Evolutionary conservation across 345 rosid genomes (phyloP), one percentile per base, ranked within the genome.

Genomic region (Citrus maxima): DNA sequence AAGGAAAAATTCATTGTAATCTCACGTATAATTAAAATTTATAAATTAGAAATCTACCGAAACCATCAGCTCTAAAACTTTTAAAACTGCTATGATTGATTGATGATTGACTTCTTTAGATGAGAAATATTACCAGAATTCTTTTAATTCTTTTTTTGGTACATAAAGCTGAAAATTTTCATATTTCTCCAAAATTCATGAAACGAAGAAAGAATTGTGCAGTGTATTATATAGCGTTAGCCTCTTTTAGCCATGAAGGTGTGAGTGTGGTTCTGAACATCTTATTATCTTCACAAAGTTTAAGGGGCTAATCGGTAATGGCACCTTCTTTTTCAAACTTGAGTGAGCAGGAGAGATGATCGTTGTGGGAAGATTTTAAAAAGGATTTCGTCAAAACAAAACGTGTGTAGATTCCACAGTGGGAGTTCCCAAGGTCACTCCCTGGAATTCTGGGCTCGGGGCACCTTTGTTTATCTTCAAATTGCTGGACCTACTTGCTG

Each of bases 341-440:
- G 1, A 18, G 12, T 8, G 18, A 4, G 24, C 40, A 34, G 42
- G 30, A 21, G 54, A 22, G 27, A 22, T 54, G 71, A 4, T 35
- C 24, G 30, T n/a, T 3, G 28, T 4, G 28, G 55, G 55, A 69
- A 38, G 18, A 59, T 13, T 37, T 74, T 35, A 30, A 46, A 2
- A 51, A 18, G 32, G 21, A 25, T 19, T 59, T 77, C 34, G 64
- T 74, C 63, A 51, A 78, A 80, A 55, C 78, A 70, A 75, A 80
- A 85, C 86, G 84, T 82, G 86, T 25, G 68, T 59, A 77, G 86
- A 86, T 82, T 82, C 88, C 77, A 51, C 32, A 25, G 10, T 42
- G 67, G 67, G 64, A 72, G 65, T 76, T 84, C 78, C 79, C 87
- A 42, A 86, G 83, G 86, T 72, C 80, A 77, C 74, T 73, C 30